Percentiles rank a stretch among this genome's conserved stretches.
These are phyloP conservation scores for Rhizophagus clarus DNA, from an alignment of 192 early-diverging fungal species.

Conservation along the genomic window DNA sequence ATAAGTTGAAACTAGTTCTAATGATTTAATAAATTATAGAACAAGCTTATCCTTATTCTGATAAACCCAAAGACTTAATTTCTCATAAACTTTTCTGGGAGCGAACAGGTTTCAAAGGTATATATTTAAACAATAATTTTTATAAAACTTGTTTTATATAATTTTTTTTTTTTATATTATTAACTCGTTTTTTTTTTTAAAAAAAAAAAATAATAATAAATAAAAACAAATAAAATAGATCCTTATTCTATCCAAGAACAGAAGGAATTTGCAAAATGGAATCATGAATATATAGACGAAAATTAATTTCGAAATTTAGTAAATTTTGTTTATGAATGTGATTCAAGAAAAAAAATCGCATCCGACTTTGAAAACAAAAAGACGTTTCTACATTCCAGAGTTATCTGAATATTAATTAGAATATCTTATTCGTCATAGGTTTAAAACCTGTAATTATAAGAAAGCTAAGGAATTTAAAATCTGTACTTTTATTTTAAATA, in stretches of 20 bases:
- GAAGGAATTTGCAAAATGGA: constrained; percentile 20
- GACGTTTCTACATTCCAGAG: no score
- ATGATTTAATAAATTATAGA: background rate
- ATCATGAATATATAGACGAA: constrained; percentile 22
- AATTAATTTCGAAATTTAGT: no score
- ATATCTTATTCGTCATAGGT: no score
- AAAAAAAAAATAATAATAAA: no score
- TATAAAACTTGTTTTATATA: no score
- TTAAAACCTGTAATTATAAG: no score
- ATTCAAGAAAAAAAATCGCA: no score
- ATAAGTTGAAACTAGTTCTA: background rate
- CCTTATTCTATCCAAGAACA: constrained; percentile 24
- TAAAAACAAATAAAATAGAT: constrained; percentile 2
- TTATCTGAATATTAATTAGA: no score
- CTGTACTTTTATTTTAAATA: no score
- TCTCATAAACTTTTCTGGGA: constrained; percentile 34
- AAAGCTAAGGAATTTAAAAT: no score
- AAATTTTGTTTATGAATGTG: no score
- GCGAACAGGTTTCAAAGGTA: constrained; percentile 34
- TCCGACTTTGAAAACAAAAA: no score
- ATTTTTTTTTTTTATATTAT: background rate
- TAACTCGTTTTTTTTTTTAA: background rate
- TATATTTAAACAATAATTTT: background rate
- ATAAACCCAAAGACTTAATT: constrained; percentile 9
- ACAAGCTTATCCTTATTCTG: constrained; percentile 4